Conservation (phyloP, 2,329 filamentous ascomycete species). For the Trichoderma asperellum region DNA sequence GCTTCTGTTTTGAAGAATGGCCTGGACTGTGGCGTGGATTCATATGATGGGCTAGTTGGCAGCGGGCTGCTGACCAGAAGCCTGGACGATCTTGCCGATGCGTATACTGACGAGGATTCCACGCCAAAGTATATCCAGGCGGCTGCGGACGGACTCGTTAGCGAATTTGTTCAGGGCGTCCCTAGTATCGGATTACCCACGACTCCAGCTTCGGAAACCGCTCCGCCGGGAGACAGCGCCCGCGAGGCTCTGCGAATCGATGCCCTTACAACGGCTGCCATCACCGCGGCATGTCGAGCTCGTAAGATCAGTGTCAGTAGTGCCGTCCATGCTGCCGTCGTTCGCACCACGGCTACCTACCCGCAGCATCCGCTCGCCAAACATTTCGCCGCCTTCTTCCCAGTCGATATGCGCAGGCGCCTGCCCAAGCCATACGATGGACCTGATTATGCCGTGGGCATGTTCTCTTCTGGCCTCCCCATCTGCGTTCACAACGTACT, state of each 20-base stretch:
- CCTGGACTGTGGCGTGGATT: slow-evolving; percentile 15
- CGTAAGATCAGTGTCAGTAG: slow-evolving; percentile 36
- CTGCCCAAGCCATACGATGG: slow-evolving; percentile 37
- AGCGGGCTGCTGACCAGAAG: slow-evolving; percentile 37
- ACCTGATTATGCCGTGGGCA: slow-evolving; percentile 34
- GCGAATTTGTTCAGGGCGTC: slow-evolving; percentile 30
- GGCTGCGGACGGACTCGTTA: slow-evolving; percentile 29
- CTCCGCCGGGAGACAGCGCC: slow-evolving; percentile 33
- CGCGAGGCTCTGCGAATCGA: slow-evolving; percentile 30
- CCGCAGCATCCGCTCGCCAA: slow-evolving; percentile 34
- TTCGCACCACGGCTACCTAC: slow-evolving; percentile 37
- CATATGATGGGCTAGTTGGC: slow-evolving; percentile 26
- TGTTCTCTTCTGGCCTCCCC: slow-evolving; percentile 32
- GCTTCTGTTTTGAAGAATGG: slow-evolving; percentile 32
- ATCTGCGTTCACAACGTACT: slow-evolving; percentile 25
- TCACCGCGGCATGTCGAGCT: slow-evolving; percentile 29
- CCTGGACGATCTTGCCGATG: slow-evolving; percentile 34
- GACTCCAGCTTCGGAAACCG: slow-evolving; percentile 33
- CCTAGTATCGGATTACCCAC: slow-evolving; percentile 33
- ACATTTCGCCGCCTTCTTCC: slow-evolving; percentile 40
- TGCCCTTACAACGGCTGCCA: slow-evolving; percentile 30
- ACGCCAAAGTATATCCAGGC: slow-evolving; percentile 31
- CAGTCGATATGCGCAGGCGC: slow-evolving; percentile 36
- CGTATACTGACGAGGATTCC: slow-evolving; percentile 35
- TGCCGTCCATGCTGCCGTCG: slow-evolving; percentile 39